These are phyloP conservation scores for Puccinia hordei DNA, from an alignment of 1,284 basidiomycete species.

Conservation along the genomic window DNA sequence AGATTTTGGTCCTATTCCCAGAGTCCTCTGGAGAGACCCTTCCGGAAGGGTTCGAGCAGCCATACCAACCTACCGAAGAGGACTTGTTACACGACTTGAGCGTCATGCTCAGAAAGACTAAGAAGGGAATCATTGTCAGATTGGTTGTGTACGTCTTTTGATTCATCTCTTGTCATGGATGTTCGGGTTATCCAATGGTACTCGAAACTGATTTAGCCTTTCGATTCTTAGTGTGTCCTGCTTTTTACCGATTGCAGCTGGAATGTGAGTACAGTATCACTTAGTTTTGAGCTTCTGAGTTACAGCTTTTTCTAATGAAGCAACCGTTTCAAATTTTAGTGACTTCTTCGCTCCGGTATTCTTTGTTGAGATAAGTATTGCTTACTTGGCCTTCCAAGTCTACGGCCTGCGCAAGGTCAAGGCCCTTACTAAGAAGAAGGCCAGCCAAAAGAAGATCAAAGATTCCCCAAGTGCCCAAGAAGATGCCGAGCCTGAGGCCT, in stretches of 20 bases:
- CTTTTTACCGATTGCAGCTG: slow-evolving; percentile 43
- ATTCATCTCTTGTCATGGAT: not conserved
- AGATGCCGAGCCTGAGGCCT: not conserved
- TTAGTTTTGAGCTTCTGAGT: not conserved
- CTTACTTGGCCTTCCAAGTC: slow-evolving; percentile 50
- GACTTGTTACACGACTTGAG: slow-evolving; percentile 41
- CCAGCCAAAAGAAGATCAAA: slow-evolving; percentile 2
- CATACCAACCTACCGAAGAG: slow-evolving; percentile 43
- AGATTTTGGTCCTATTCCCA: slow-evolving; percentile 17
- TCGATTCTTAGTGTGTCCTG: not conserved
- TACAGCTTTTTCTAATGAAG: not conserved
- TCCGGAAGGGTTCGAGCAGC: slow-evolving; percentile 31
- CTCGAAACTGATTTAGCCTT: not conserved
- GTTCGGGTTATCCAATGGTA: not conserved
- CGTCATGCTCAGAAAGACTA: slow-evolving; percentile 38
- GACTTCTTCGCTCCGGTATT: slow-evolving; percentile 51
- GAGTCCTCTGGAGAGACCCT: not conserved
- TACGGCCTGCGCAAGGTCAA: slow-evolving; percentile 41
- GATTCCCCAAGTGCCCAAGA: not conserved
- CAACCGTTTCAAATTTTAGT: not conserved
- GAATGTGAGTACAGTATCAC: slow-evolving; percentile 26
- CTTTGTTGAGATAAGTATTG: slow-evolving; percentile 41
- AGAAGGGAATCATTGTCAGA: slow-evolving; percentile 27
- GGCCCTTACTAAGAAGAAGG: slow-evolving; percentile 6
- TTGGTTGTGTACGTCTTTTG: slow-evolving; percentile 26